Conservation (phyloP, 2,329 filamentous ascomycete genomes). For the Stylonectria norvegica region DNA sequence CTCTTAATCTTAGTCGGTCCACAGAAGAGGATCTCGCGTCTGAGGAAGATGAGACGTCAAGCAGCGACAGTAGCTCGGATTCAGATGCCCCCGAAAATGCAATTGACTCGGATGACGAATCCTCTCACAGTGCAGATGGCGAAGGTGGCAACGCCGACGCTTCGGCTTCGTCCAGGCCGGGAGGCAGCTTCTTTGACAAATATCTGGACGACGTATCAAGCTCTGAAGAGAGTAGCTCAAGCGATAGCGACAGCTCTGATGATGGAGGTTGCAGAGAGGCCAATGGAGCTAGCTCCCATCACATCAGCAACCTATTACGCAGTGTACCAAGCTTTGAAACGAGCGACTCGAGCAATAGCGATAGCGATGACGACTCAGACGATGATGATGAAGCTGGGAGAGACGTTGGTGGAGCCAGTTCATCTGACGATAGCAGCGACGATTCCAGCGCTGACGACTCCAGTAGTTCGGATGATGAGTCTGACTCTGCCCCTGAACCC, state of each 20-base stretch:
- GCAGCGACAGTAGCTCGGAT: conserved; percentile 21
- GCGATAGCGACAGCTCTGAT: conserved; percentile 12
- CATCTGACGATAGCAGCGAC: conserved; percentile 18
- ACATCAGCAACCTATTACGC: too few species aligned
- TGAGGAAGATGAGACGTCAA: conserved; percentile 14
- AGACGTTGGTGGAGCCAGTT: too few species aligned
- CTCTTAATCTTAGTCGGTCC: not conserved
- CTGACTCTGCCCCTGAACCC: conserved; percentile 31
- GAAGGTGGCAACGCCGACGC: conserved; percentile 6
- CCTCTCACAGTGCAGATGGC: conserved; percentile 3
- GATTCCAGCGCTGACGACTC: conserved; percentile 16
- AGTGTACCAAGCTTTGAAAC: too few species aligned
- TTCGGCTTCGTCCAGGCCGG: conserved; percentile 3
- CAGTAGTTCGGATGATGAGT: conserved; percentile 10
- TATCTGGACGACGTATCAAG: not conserved
- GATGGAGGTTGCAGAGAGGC: too few species aligned
- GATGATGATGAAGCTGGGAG: conserved; percentile 19
- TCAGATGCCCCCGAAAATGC: conserved; percentile 33
- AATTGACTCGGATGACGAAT: conserved; percentile 34
- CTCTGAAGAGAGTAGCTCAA: conserved; percentile 9
- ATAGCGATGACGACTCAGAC: conserved; percentile 11
- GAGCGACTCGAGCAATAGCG: conserved; percentile 2
- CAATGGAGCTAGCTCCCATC: too few species aligned
- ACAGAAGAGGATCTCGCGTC: conserved; percentile 6
- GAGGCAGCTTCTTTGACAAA: not conserved